Evolutionary conservation across 257 asterid species (phyloP), one percentile per base, ranked within the genome.

Genomic region (Solanum bulbocastanum): DNA sequence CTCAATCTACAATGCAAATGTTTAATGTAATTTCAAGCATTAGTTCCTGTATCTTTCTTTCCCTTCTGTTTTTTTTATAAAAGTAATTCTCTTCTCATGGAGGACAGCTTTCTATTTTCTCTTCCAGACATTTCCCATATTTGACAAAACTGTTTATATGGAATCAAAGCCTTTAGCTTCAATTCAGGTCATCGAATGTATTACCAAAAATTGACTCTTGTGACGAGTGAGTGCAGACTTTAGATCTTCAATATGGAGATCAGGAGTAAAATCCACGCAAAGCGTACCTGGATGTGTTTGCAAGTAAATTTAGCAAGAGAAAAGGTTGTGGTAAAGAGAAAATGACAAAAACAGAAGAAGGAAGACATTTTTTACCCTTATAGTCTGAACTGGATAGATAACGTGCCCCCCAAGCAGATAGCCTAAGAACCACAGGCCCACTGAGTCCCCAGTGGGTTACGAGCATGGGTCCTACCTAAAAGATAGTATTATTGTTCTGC

Each of bases 371-470:
- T 79, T 88, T 78, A 95, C 99, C 99, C 92, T 92, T 95, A 90
- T 96, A 97, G 90, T 91, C 89, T 62, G 97, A 90, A 85, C 88
- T 92, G 60, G 98, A 91, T 90, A 96, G 96, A 30, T 93, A 91
- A 56, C 99, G 98, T 30, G 99, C 99, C 75, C 98, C 99, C 99
- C 99, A 97, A 87, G 99, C 98, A 87, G 99, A 97, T 87, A 97
- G 87, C 56, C 96, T 94, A 86, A 97, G 98, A 92, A 97, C 93
- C 89, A 93, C 98, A 5, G 99, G 99, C 89, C 99, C 99, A 87
- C 98, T 97, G 86, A 97, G 96, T 78, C 99, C 99, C 99, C 99
- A 97, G 58, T 97, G 99, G 68, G 99, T 97, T 36, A 96, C 98
- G 91, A 97, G 88, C 98, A 97, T 90, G 56, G 99, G 95, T 60